A percentile compares a stretch with the other conserved stretches of the same genome.
Evolutionary conservation across 1,284 basidiomycete species (phyloP).

Genomic region (Austropuccinia psidii): DNA sequence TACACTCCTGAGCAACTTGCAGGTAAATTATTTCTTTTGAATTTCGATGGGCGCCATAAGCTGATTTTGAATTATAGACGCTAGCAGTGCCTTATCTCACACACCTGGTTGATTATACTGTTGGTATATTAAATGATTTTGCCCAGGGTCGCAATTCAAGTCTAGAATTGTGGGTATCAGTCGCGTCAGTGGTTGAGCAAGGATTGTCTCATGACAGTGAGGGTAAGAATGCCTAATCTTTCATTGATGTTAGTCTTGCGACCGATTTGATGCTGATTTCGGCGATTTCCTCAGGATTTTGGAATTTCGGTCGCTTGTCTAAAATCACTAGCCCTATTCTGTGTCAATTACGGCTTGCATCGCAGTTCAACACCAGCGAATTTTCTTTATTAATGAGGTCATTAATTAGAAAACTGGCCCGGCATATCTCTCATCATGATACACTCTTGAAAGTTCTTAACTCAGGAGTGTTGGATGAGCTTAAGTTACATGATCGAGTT

Average conservation of each 20-base stretch:
- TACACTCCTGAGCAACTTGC: constrained; percentile 16
- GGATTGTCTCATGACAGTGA: constrained; percentile 24
- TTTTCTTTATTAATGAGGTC: constrained; percentile 55
- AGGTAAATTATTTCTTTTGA: neutral
- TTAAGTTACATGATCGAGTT: constrained; percentile 54
- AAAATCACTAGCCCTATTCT: constrained; percentile 41
- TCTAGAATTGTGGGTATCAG: constrained; percentile 28
- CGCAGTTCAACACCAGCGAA: constrained; percentile 46
- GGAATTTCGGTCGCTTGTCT: constrained; percentile 44
- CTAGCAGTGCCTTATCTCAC: constrained; percentile 42
- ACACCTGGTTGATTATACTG: constrained; percentile 43
- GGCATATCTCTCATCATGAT: constrained; percentile 72
- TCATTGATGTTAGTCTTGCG: neutral
- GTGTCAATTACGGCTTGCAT: constrained; percentile 39
- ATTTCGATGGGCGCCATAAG: neutral
- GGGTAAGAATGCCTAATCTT: constrained; percentile 9
- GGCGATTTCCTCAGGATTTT: constrained; percentile 40
- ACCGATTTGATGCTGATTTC: neutral
- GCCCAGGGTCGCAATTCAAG: constrained; percentile 5
- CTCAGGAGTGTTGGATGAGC: constrained; percentile 17
- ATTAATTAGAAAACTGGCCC: constrained; percentile 57
- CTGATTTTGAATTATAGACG: constrained; percentile 3
- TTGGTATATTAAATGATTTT: constrained; percentile 41
- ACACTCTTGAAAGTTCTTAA: constrained; percentile 68
- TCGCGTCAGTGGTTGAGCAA: constrained; percentile 13